Evolutionary conservation across 768 basidiomycete species (phyloP), one percentile per base, ranked within the genome.

Genomic region (Chalciporus piperatus): DNA sequence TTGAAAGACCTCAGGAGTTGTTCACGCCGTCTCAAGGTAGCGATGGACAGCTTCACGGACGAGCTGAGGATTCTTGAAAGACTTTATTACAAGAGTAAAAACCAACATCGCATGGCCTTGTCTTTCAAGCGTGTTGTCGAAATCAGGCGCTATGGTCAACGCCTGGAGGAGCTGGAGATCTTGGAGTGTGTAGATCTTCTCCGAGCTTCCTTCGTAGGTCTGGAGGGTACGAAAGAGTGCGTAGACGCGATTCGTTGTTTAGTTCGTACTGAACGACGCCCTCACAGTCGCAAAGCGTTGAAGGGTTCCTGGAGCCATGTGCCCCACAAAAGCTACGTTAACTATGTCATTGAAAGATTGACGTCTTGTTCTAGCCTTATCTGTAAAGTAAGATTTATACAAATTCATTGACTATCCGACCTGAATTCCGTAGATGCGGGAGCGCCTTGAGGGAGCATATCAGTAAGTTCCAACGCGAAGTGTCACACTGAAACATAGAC

Each of bases 51-150:
- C 22, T 56, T 63, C 54, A 52, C 45, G 13, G 57, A 64, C 45
- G 63, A 65, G 59, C 64, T 81, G 6, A 77, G 77, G 46, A 66
- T 87, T 17, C 72, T 91, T 32, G 81, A 84, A 58, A 75, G 85
- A 53, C 63, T 91, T 2, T 84, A 84, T 64, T 91, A 92, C 70
- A 89, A 88, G 59, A 82, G 81, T 56, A 89, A 86, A 62, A 92
- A 90, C 57, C 89, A 92, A 75, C 68, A 68, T 41, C 62, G 66
- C 39, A 50, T 40, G 44, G 57, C 67, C 25, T 54, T 89, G 11
- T 89, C 89, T 65, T 91, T 87, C 85, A 60, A 58, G 41, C 81
- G 81, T 27, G 71, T 85, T 14, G 59, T 64, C 10, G 90, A 91
- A 61, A 72, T 84, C 17, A 75, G 84, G 54, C 76, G 81, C 47